phyloP scores from a whole-genome alignment of 805 yeast genomes.

The Ascoidea rubescens region DNA sequence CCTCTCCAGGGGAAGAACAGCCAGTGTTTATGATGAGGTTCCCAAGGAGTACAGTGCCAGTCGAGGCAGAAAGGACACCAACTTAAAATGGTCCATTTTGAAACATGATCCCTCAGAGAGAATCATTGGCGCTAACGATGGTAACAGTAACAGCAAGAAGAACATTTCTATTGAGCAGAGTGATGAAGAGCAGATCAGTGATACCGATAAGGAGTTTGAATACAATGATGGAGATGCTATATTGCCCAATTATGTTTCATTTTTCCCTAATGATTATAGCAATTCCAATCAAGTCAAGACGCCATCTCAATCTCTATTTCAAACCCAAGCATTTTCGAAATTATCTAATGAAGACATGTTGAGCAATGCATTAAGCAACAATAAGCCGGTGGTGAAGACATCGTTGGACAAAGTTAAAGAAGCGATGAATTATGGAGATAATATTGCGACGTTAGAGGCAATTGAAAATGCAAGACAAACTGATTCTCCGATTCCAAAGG shows the following conservation, averaged over 20 bases:
- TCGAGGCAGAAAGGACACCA: slow-evolving; percentile 20
- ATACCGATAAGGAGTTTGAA: slow-evolving; percentile 40
- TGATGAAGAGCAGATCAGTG: slow-evolving; percentile 50
- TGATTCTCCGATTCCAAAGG: slow-evolving; percentile 13
- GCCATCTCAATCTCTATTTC: slow-evolving; percentile 18
- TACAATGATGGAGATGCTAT: slow-evolving; percentile 44
- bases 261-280: slow-evolving; percentile 4
- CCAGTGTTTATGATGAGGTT: background rate
- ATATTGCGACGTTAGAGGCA: slow-evolving; percentile 46
- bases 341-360: slow-evolving; percentile 15
- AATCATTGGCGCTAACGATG: slow-evolving; percentile 14
- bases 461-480: slow-evolving; percentile 21
- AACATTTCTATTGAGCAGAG: slow-evolving; percentile 14
- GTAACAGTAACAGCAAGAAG: too few relatives aligned
- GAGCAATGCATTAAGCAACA: slow-evolving; percentile 2
- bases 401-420: slow-evolving; percentile 20
- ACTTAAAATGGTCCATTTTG: slow-evolving; percentile 50
- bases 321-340: slow-evolving; percentile 16
- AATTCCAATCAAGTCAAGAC: slow-evolving; percentile 1
- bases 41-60: slow-evolving; percentile 5
- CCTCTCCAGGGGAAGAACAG: background rate
- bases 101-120: slow-evolving; percentile 67
- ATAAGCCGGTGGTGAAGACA: slow-evolving; percentile 8
- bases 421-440: slow-evolving; percentile 36
- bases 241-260: slow-evolving; percentile 37